phyloP scores from a whole-genome alignment of 805 yeast genomes.

The Candida nanaspora region DNA sequence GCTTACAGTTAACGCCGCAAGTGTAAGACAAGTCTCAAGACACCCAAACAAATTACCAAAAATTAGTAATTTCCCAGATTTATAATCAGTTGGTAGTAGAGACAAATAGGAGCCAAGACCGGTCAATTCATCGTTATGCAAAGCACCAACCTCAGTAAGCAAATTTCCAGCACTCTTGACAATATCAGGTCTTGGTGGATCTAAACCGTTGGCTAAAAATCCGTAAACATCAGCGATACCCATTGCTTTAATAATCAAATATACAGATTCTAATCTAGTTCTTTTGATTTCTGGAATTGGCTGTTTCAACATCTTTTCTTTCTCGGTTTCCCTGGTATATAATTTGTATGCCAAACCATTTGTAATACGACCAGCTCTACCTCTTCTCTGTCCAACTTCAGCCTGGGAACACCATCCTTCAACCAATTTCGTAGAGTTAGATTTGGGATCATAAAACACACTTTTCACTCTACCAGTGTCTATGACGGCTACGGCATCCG shows the following conservation, averaged over 20 bases:
- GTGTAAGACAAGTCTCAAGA: constrained; percentile 64
- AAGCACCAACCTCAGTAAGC: constrained; percentile 68
- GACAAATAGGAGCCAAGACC: constrained; percentile 77
- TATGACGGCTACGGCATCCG: constrained; percentile 88
- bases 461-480: constrained; percentile 85
- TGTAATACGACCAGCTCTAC: constrained; percentile 96
- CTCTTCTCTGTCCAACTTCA: constrained; percentile 84
- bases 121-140: constrained; percentile 47
- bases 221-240: constrained; percentile 65
- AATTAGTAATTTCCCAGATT: constrained; percentile 75
- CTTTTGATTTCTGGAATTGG: constrained; percentile 89
- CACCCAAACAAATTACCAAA: constrained; percentile 81
- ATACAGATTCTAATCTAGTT: constrained; percentile 75
- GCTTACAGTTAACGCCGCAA: constrained; percentile 70
- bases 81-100: constrained; percentile 77
- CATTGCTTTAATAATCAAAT: constrained; percentile 82
- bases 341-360: constrained; percentile 77
- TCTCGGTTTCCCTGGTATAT: constrained; percentile 57
- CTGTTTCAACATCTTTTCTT: constrained; percentile 50
- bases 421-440: constrained; percentile 61
- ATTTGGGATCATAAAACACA: constrained; percentile 58
- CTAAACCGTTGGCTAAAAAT: constrained; percentile 71
- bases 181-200: constrained; percentile 59
- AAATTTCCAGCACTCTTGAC: constrained; percentile 43
- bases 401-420: constrained; percentile 90